Percentiles rank a stretch among this genome's conserved stretches.
Conservation (phyloP, 169 alveolate genomes). For the Cryptosporidium ryanae region DNA sequence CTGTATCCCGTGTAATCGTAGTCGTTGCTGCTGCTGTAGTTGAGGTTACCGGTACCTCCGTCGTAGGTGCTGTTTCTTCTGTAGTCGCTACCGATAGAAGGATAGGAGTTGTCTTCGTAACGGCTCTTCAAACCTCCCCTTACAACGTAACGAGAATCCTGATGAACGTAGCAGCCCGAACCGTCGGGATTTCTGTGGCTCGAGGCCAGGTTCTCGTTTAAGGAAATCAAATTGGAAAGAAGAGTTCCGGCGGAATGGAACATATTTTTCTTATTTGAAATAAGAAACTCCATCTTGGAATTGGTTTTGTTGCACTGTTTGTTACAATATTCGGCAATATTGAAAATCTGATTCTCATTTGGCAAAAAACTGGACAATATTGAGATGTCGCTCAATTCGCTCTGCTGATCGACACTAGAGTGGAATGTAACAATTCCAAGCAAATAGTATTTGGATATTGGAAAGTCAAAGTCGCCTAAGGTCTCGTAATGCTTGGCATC, state of each 20-base stretch:
- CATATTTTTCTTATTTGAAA: conserved; percentile 12
- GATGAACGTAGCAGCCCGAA: too few species aligned
- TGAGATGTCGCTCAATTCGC: conserved; percentile 6
- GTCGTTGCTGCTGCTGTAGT: too few species aligned
- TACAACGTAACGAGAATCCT: too few species aligned
- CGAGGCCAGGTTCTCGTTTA: not conserved
- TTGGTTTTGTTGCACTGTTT: conserved; percentile 18
- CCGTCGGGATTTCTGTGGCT: too few species aligned
- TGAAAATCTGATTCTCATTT: conserved; percentile 31
- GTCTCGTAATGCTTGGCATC: not conserved
- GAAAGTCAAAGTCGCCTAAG: not conserved
- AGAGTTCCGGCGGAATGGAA: conserved; percentile 67
- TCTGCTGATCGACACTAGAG: not conserved
- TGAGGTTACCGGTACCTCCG: too few species aligned
- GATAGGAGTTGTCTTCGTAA: too few species aligned
- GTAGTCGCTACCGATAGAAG: too few species aligned
- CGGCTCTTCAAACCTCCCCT: too few species aligned
- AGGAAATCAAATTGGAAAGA: conserved; percentile 37
- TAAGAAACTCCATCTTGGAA: conserved; percentile 43
- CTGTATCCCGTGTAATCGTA: too few species aligned
- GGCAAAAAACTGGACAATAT: conserved; percentile 19
- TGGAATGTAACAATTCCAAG: conserved; percentile 20
- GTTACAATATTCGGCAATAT: conserved; percentile 60
- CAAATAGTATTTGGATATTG: conserved; percentile 47
- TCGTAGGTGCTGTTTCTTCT: too few species aligned